Conservation (phyloP, 83 land plant genomes). For the Diphasiastrum complanatum region DNA sequence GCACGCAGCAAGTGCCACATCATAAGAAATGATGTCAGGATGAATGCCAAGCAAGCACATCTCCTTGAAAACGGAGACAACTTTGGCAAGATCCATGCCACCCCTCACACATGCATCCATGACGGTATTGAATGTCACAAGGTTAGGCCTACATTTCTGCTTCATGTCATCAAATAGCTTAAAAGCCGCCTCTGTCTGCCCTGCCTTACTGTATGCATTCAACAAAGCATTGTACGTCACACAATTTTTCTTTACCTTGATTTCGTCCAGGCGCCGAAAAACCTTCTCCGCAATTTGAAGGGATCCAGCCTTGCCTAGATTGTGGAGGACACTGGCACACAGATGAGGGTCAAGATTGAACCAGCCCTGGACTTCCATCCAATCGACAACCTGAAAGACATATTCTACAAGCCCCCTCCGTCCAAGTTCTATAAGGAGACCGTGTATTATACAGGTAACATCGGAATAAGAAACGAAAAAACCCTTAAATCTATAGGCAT, state of each 20-base stretch:
- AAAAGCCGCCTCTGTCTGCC: constrained; percentile 19
- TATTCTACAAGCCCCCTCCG: constrained; percentile 8
- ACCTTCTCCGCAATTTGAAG: constrained; percentile 22
- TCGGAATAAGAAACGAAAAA: constrained; percentile 8
- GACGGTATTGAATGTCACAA: constrained; percentile 13
- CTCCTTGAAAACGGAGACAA: constrained; percentile 24
- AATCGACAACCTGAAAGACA: constrained; percentile 18
- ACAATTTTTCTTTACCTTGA: constrained; percentile 18
- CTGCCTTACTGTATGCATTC: constrained; percentile 22
- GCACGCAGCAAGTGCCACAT: constrained; percentile 27
- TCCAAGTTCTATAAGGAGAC: constrained; percentile 17
- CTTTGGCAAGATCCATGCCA: constrained; percentile 15
- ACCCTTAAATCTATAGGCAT: too few relatives aligned
- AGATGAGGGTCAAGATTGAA: constrained; percentile 25
- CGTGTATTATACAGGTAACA: constrained; percentile 15
- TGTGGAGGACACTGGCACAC: constrained; percentile 16
- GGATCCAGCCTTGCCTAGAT: constrained; percentile 21
- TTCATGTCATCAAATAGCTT: constrained; percentile 25
- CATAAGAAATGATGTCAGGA: constrained; percentile 23
- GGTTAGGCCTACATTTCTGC: constrained; percentile 13
- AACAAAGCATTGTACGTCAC: constrained; percentile 24
- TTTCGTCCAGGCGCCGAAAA: constrained; percentile 2
- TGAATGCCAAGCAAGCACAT: constrained; percentile 23
- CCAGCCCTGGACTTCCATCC: constrained; percentile 29
- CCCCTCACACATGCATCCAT: constrained; percentile 28